Percentiles rank a stretch among this genome's conserved stretches.
These are phyloP conservation scores for Lactarius sanguifluus DNA, from an alignment of 768 basidiomycete species.

Conservation along the genomic window DNA sequence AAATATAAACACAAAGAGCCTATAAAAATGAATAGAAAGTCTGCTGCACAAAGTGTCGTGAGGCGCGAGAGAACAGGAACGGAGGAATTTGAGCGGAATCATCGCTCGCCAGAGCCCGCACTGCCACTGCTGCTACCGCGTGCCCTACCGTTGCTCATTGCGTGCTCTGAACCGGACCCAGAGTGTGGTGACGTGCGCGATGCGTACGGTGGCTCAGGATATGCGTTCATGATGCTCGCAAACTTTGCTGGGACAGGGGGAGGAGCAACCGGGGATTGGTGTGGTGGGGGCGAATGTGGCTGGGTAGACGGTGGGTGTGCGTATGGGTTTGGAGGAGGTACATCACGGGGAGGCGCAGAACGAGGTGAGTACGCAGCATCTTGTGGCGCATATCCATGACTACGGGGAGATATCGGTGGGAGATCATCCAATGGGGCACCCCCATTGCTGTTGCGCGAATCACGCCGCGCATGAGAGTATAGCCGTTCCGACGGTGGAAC, in stretches of 20 bases:
- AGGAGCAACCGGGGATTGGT: constrained; percentile 32
- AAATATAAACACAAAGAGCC: constrained; percentile 1
- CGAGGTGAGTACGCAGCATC: constrained; percentile 23
- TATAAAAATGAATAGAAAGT: constrained; percentile 6
- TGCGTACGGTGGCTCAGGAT: constrained; percentile 41
- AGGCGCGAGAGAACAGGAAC: constrained; percentile 2
- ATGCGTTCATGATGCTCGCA: constrained; percentile 73
- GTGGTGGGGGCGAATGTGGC: constrained; percentile 34
- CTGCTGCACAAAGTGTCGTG: not conserved
- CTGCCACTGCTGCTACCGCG: constrained; percentile 24
- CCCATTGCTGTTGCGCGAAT: constrained; percentile 27
- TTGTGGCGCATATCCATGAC: constrained; percentile 21
- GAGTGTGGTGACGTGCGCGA: constrained; percentile 32
- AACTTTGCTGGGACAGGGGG: constrained; percentile 52
- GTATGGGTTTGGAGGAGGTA: constrained; percentile 22
- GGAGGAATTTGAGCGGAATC: not conserved
- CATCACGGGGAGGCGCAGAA: constrained; percentile 19
- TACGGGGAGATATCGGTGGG: constrained; percentile 24
- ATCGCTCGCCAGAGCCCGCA: constrained; percentile 25
- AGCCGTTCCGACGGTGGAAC: constrained; percentile 14
- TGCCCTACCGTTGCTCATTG: constrained; percentile 30
- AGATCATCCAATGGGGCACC: constrained; percentile 20
- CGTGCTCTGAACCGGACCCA: constrained; percentile 35
- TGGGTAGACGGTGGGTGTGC: constrained; percentile 14
- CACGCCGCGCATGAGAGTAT: constrained; percentile 23